Percentiles rank a stretch among this genome's conserved stretches.
phyloP scores from a whole-genome alignment of 176 grass and related monocot species.

The Bolboschoenus planiculmis region DNA sequence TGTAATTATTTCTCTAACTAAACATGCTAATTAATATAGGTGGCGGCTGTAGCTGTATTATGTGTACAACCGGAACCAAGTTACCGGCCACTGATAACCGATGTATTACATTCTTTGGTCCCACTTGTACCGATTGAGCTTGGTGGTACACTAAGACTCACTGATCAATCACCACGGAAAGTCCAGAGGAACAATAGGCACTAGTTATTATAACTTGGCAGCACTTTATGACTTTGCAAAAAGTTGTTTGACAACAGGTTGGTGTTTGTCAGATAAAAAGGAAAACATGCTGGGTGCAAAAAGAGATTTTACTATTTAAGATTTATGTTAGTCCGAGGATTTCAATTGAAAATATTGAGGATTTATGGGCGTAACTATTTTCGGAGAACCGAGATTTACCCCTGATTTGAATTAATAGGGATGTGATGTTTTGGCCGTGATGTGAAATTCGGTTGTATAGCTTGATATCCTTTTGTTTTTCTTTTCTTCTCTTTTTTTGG shows the following conservation, averaged over 20 bases:
- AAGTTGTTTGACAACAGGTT: slow-evolving; percentile 19
- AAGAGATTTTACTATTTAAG: background rate
- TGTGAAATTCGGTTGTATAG: slow-evolving; percentile 16
- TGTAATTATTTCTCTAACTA: background rate
- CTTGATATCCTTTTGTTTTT: background rate
- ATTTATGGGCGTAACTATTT: background rate
- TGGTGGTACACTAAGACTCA: slow-evolving; percentile 61
- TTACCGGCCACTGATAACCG: slow-evolving; percentile 92
- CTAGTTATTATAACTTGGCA: slow-evolving; percentile 13
- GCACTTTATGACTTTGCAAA: background rate
- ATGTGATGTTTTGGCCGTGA: slow-evolving; percentile 7
- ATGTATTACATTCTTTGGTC: slow-evolving; percentile 91
- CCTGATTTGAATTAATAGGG: background rate
- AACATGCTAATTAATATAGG: slow-evolving; percentile 41
- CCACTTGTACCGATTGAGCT: slow-evolving; percentile 83
- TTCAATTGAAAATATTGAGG: slow-evolving; percentile 12
- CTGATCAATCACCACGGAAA: slow-evolving; percentile 29
- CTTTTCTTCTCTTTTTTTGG: background rate
- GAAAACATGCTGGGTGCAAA: background rate
- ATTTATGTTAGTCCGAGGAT: background rate
- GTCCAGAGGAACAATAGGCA: background rate
- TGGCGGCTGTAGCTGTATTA: slow-evolving; percentile 84
- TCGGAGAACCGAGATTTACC: background rate
- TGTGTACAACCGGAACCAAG: slow-evolving; percentile 92
- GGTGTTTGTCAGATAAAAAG: background rate